These are phyloP conservation scores for Aspergillus floridensis DNA, from an alignment of 2,329 filamentous ascomycete genomes.

Conservation along the genomic window DNA sequence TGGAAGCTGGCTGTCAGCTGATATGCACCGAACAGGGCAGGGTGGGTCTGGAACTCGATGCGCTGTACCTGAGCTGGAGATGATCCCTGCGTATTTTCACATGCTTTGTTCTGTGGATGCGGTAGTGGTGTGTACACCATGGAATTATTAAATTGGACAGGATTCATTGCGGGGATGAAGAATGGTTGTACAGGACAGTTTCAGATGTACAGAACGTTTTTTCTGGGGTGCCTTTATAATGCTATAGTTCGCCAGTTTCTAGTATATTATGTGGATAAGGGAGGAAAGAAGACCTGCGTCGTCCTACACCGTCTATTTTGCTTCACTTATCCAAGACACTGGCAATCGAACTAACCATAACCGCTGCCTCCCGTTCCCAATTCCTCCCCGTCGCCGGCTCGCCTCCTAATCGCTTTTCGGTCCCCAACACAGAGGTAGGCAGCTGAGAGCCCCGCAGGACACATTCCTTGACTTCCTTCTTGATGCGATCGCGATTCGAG, in stretches of 20 bases:
- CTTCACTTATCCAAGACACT: slow-evolving; percentile 43
- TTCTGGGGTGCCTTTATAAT: no score
- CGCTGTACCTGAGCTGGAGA: neutral
- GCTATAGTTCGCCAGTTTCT: neutral
- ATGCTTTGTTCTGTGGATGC: neutral
- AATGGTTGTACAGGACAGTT: no score
- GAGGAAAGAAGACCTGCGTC: neutral
- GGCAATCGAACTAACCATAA: slow-evolving; percentile 86
- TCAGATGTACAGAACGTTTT: no score
- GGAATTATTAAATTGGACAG: neutral
- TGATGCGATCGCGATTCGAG: slow-evolving; percentile 70
- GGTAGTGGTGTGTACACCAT: neutral
- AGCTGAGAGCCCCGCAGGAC: slow-evolving; percentile 73
- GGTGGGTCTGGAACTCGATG: neutral
- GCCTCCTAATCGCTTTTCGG: slow-evolving; percentile 45
- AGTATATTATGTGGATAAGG: no score
- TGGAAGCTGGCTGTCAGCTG: neutral
- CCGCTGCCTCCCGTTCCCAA: slow-evolving; percentile 90
- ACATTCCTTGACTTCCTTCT: slow-evolving; percentile 76
- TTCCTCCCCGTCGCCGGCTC: slow-evolving; percentile 50
- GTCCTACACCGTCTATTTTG: no score
- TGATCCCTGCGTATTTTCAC: neutral
- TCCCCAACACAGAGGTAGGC: slow-evolving; percentile 55
- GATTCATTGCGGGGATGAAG: neutral
- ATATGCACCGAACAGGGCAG: neutral